Evolutionary conservation across 2,329 filamentous ascomycete genomes (phyloP), one percentile per base, ranked within the genome.

Genomic region (Penicillium sp.): DNA sequence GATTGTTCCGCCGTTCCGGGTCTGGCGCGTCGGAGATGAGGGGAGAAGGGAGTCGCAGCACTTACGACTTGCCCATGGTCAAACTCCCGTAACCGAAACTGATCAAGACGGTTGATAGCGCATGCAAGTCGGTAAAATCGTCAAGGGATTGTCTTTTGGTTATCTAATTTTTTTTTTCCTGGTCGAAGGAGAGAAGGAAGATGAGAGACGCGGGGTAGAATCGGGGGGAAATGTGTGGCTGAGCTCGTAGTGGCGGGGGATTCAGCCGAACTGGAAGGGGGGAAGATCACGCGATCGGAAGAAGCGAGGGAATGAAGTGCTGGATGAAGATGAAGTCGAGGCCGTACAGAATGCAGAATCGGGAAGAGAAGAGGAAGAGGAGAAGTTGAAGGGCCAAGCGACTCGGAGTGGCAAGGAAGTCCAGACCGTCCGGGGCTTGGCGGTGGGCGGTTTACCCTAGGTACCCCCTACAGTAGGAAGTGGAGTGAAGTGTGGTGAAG

Each of bases 61-160:
- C 68, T 69, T 64, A 71, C 68, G 68, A 71, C 60, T 71, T 71
- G 41, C 68, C 68, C 68, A 71, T 71, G 32, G 46, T 69, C 51
- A 58, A 62, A 51, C 42, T 54, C 54, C 51, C 51, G 47, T 32
- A 49, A 30, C 32, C 21, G 21, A 37, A 37, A 34, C 15, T 24
- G 39, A n/a, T 27, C 18, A 40, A 23, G 27, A 37, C 4, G 36
- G 29, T 44, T 23, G n/a, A 18, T 50, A 43, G 37, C 42, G 29
- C 52, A 55, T 52, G 29, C 32, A 56, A 29, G 23, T 52, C 37
- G 15, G 37, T 5, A 39, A 34, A 39, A 46, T 55, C 43, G n/a
- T n/a, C n/a, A n/a, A n/a, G n/a, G n/a, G n/a, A n/a, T n/a, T n/a
- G n/a, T n/a, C 20, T 23, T 43, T 47, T 41, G 45, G 36, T 47